Percentiles rank a stretch among this genome's conserved stretches.
These are phyloP conservation scores for Olyra latifolia DNA, from an alignment of 176 grass and related monocot genomes.

Conservation along the genomic window DNA sequence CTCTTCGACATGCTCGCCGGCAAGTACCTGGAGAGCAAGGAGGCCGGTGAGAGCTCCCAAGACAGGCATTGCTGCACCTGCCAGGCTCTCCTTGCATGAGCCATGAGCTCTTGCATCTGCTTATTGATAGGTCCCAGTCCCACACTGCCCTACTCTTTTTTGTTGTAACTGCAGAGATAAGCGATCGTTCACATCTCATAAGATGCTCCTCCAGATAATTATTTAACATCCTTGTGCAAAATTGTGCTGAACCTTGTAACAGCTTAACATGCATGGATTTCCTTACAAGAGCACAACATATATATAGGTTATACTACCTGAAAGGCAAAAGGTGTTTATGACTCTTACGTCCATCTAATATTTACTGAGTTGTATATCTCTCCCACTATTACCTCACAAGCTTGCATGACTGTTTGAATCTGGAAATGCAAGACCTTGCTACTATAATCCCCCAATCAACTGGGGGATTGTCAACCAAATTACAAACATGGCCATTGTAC, in stretches of 20 bases:
- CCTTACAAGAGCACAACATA: not conserved
- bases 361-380: constrained; percentile 34
- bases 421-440: constrained; percentile 12
- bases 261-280: constrained; percentile 16
- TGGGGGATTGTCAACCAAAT: constrained; percentile 16
- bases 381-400: not conserved
- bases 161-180: not conserved
- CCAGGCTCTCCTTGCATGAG: not conserved
- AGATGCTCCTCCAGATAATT: not conserved
- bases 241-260: not conserved
- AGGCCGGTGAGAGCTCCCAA: not conserved
- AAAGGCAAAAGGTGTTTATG: constrained; percentile 12
- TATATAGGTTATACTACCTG: constrained; percentile 18
- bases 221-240: not conserved
- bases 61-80: not conserved
- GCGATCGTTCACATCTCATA: not conserved
- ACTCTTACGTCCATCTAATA: constrained; percentile 18
- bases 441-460: constrained; percentile 31
- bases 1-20: constrained; percentile 45
- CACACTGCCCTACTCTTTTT: not conserved
- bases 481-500: not conserved
- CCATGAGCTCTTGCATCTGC: no score
- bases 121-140: not conserved
- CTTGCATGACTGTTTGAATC: not conserved
- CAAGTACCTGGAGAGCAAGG: constrained; percentile 30